Conservation (phyloP, 2,329 filamentous ascomycete species). For the Colletotrichum orbiculare region DNA sequence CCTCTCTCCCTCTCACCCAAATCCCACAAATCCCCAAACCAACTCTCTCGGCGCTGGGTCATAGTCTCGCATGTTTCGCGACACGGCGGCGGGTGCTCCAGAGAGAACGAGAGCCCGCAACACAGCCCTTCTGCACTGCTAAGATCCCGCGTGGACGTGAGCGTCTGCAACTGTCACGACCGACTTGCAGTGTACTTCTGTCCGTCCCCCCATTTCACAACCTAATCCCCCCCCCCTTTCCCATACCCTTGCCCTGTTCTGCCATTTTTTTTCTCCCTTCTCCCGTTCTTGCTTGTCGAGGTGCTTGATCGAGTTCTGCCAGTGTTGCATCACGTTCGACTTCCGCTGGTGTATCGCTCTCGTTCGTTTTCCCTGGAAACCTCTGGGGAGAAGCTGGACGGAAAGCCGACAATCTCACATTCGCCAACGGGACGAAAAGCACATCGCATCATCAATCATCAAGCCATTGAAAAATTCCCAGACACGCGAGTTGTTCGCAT, state of each 20-base stretch:
- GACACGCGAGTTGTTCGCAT: conserved; percentile 20
- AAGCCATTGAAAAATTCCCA: conserved; percentile 18
- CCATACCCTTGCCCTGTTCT: conserved; percentile 32
- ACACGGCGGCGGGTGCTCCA: not conserved
- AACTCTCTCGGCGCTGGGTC: conserved; percentile 37
- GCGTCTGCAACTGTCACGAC: conserved; percentile 10
- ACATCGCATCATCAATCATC: not conserved
- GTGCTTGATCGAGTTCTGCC: too few species aligned
- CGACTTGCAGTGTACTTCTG: conserved; percentile 22
- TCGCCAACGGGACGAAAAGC: not conserved
- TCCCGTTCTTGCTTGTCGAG: conserved; percentile 1
- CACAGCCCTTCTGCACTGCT: conserved; percentile 23
- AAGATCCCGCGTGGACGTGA: not conserved
- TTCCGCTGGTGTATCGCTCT: conserved; percentile 5
- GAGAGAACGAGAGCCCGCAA: not conserved
- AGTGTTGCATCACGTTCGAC: too few species aligned
- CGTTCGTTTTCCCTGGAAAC: not conserved
- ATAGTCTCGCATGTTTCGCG: conserved; percentile 17
- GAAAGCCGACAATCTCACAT: too few species aligned
- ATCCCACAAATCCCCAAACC: conserved; percentile 31
- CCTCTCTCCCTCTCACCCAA: conserved; percentile 3
- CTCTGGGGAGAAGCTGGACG: not conserved
- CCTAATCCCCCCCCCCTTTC: conserved; percentile 26
- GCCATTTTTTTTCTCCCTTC: not conserved
- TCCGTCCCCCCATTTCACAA: conserved; percentile 23